Evolutionary conservation across 2,329 filamentous ascomycete genomes (phyloP).

Genomic region (Microdochium nivale): DNA sequence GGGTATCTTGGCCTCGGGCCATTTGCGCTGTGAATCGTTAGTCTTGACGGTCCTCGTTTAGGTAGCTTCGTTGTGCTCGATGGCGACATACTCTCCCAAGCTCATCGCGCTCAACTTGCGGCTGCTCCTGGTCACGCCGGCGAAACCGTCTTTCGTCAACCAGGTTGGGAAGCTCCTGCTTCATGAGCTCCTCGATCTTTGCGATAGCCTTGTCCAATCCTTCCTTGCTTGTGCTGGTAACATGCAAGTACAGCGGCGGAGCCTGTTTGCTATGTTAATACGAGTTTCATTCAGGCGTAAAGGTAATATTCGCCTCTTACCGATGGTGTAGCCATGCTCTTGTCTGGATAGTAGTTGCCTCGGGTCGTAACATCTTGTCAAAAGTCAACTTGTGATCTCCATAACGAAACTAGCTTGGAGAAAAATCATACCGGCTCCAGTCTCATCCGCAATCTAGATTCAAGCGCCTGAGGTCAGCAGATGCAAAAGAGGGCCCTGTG

Average conservation of each 20-base stretch:
- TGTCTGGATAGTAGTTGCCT: conserved; percentile 94
- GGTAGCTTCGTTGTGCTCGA: background rate
- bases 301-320: conserved; percentile 44
- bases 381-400: conserved; percentile 49
- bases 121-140: conserved; percentile 65
- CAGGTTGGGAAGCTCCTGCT: conserved; percentile 89
- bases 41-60: background rate
- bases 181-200: conserved; percentile 91
- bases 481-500: conserved; percentile 65
- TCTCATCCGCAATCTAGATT: conserved; percentile 98
- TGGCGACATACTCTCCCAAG: conserved; percentile 64
- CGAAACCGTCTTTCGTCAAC: conserved; percentile 92
- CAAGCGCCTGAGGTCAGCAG: conserved; percentile 87
- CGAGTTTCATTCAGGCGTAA: background rate
- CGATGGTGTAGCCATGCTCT: conserved; percentile 88
- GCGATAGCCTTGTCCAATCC: conserved; percentile 82
- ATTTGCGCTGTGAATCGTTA: conserved; percentile 68
- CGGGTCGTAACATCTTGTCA: conserved; percentile 94
- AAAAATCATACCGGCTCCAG: conserved; percentile 93
- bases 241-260: conserved; percentile 87
- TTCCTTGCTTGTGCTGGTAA: conserved; percentile 85
- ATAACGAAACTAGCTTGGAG: conserved; percentile 38
- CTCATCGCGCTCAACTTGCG: conserved; percentile 71
- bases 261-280: conserved; percentile 45
- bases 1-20: conserved; percentile 92